Base-by-base conservation (phyloP, 352 stramenopile species). In the Phytophthora pistaciae region DNA sequence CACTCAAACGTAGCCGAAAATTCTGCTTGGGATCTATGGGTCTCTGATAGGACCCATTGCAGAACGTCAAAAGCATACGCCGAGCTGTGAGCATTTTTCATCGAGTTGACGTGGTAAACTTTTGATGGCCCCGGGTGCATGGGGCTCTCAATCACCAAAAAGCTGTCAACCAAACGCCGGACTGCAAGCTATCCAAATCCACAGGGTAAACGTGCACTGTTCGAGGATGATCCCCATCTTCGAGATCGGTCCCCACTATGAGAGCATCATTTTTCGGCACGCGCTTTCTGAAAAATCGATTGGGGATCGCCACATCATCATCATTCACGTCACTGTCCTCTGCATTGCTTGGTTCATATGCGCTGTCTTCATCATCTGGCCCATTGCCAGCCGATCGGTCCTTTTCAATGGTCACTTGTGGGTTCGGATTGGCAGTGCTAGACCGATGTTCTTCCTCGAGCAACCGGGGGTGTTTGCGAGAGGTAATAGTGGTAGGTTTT, bases 71-170 rank as follows among this genome's bases (percentile, higher is more conserved):
- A 54, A 18, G 20, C 20, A 20, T 54, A 54, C 16, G 20, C 13
- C n/a, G 46, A 54, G 18, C 10, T 20, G 10, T 54, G 14, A 18
- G 46, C 46, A 21, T 54, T 25, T 54, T 54, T 25, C n/a, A 54
- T 29, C 6, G 46, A 54, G 21, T 54, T 54, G 16, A 54, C 46
- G 46, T 54, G 46, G 25, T 54, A 54, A 18, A 54, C n/a, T 54
- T 54, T 54, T 18, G 46, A 31, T 18, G n/a, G 46, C 7, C 20
- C 46, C 14, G 8, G 16, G 21, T 54, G 20, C 46, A 54, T 27
- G n/a, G 14, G 46, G 46, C 31, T 54, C 20, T 54, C 46, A 54
- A 31, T 13, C 4, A 54, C n/a, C 16, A 54, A 20, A 54, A 54
- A 31, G 4, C 18, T 20, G 29, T 20, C 36, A 42, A 42, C 13